Evolutionary conservation across 495 filamentous ascomycete genomes (phyloP).

Genomic region (Penicillium lividum): DNA sequence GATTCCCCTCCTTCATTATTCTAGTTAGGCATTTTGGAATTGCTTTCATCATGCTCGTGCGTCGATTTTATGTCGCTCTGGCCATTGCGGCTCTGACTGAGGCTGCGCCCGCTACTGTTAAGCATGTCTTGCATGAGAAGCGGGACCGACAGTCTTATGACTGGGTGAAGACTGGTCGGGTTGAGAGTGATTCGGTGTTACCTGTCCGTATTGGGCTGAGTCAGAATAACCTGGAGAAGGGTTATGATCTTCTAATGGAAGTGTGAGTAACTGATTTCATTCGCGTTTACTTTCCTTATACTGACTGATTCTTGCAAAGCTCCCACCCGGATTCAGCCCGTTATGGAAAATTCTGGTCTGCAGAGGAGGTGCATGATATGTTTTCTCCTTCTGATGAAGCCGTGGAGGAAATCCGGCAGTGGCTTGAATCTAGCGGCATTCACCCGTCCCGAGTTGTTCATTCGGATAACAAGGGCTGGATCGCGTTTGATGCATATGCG

Average conservation of each 20-base stretch:
- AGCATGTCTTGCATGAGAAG: constrained; percentile 46
- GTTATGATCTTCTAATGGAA: constrained; percentile 31
- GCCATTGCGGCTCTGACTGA: constrained; percentile 30
- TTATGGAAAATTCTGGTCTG: constrained; percentile 65
- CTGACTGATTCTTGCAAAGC: constrained; percentile 45
- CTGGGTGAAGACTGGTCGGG: constrained; percentile 36
- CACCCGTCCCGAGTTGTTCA: constrained; percentile 44
- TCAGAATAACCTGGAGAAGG: constrained; percentile 33
- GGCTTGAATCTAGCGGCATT: constrained; percentile 53
- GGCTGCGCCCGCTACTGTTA: constrained; percentile 35
- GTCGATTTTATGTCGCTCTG: constrained; percentile 28
- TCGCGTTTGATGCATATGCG: constrained; percentile 57
- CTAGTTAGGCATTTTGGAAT: background rate
- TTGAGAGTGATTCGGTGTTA: constrained; percentile 29
- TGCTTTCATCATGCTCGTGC: constrained; percentile 20
- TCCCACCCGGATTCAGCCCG: constrained; percentile 59
- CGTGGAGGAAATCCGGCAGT: constrained; percentile 43
- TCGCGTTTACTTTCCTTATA: constrained; percentile 1
- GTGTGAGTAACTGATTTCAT: constrained; percentile 16
- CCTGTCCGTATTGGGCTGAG: constrained; percentile 34
- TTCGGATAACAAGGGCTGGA: constrained; percentile 55
- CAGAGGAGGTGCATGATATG: constrained; percentile 55
- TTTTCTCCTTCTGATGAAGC: constrained; percentile 53
- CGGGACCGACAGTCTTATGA: constrained; percentile 26
- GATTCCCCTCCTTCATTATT: background rate